Base-by-base conservation (phyloP, 1,139 yeast genomes). In the Candida buenavistaensis region DNA sequence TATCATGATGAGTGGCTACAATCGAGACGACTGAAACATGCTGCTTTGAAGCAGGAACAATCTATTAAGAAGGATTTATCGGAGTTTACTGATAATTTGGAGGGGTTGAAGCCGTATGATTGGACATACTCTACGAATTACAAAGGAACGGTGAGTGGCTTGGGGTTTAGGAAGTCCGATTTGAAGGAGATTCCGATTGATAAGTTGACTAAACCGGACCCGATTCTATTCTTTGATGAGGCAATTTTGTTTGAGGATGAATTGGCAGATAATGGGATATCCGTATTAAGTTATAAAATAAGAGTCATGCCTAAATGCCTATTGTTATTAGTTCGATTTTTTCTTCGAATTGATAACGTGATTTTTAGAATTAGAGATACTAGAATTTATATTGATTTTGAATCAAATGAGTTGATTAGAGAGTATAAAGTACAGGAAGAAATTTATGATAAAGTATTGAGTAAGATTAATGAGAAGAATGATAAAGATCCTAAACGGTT, bases 81-180 rank as follows among this genome's bases (percentile, higher is more conserved):
- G 17, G 55, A 51, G 39, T 75, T 82, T 22, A 63, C 71, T 1
- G 69, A 64, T 33, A 39, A 29, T 21, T 43, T 60, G 36, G 72
- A 68, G 32, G 54, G 60, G 1, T 49, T 69, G 32, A 85, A 84
- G 50, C 95, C 96, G 2, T 94, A 79, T 57, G 98, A 92, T 62
- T 92, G 99, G 99, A 92, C 98, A 0, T 92, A 92, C 55, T 78
- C 96, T 0, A 80, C 96, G 0, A 65, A 70, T 33, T 92, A 90
- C 55, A 71, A 68, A 39, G 98, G 97, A 1, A 73, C 82, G 0
- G 32, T 52, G 3, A 27, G 38, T 4, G 52, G 55, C 11, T 14
- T 36, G 2, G 26, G 33, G 2, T 63, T 66, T 36, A 20, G 19
- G 1, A 36, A 45, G 2, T 52, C 64, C 1, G 38, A 48, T 3